Evolutionary conservation across 2,329 filamentous ascomycete genomes (phyloP).

Genomic region (Fusarium protoensiforme): DNA sequence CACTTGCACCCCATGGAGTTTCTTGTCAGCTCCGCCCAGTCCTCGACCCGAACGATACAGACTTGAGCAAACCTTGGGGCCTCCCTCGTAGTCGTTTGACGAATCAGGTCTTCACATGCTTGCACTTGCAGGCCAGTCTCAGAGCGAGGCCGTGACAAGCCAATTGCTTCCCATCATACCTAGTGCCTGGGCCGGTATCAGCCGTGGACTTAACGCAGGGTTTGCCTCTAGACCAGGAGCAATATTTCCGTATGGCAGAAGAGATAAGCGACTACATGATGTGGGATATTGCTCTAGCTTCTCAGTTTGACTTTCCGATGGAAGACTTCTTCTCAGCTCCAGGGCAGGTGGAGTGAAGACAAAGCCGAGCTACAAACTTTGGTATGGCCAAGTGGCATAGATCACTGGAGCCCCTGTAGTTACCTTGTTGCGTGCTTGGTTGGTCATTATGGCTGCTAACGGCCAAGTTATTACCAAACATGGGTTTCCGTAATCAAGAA

Average conservation of each 20-base stretch:
- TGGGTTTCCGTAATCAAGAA: too few species aligned
- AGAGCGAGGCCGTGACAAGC: background rate
- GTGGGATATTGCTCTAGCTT: background rate
- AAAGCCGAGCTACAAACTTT: too few species aligned
- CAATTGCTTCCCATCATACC: background rate
- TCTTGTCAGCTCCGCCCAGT: background rate
- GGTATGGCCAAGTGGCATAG: too few species aligned
- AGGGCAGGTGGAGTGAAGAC: background rate
- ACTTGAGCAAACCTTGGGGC: background rate
- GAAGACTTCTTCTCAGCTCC: slow-evolving; percentile 1
- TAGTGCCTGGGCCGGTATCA: background rate
- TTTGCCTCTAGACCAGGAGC: background rate
- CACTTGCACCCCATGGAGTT: background rate
- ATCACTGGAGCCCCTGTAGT: too few species aligned
- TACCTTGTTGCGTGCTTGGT: too few species aligned
- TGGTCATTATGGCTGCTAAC: too few species aligned
- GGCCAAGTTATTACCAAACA: too few species aligned
- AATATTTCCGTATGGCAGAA: background rate
- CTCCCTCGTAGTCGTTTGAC: background rate
- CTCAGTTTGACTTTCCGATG: slow-evolving; percentile 1
- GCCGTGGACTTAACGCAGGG: background rate
- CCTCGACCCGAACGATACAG: background rate
- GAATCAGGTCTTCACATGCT: background rate
- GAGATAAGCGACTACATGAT: slow-evolving; percentile 8
- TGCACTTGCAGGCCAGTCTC: background rate